Conservation (phyloP, 1,284 basidiomycete genomes). For the Meira nashicola region DNA sequence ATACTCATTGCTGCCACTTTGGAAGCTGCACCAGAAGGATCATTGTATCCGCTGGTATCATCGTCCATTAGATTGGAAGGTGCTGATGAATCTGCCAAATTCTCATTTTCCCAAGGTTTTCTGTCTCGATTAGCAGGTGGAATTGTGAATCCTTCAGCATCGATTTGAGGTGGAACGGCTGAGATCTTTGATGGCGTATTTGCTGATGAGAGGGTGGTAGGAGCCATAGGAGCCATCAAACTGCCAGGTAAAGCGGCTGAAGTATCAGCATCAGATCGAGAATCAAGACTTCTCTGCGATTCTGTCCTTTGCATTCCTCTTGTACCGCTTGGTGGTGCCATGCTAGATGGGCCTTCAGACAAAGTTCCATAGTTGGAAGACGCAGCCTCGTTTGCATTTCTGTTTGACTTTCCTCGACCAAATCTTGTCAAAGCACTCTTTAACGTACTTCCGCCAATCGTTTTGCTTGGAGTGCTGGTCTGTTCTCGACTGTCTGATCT, state of each 20-base stretch:
- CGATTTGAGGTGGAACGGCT: conserved; percentile 49
- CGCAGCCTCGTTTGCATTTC: conserved; percentile 25
- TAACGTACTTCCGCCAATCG: conserved; percentile 26
- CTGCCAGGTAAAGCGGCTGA: conserved; percentile 13
- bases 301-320: conserved; percentile 2
- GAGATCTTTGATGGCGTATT: not conserved
- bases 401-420: conserved; percentile 30
- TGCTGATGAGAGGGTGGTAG: conserved; percentile 14
- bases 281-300: not conserved
- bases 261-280: not conserved
- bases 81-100: conserved; percentile 4
- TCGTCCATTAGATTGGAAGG: conserved; percentile 51
- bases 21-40: conserved; percentile 19
- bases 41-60: conserved; percentile 26
- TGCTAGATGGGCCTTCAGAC: conserved; percentile 17
- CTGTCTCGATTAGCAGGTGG: conserved; percentile 55
- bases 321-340: not conserved
- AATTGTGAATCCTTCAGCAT: conserved; percentile 58
- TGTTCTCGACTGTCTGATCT: conserved; percentile 14
- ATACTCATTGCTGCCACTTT: conserved; percentile 49
- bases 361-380: conserved; percentile 30
- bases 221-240: conserved; percentile 38
- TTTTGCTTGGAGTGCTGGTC: conserved; percentile 21
- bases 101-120: conserved; percentile 54
- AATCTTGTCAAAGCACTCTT: conserved; percentile 39